Base-by-base conservation (phyloP, 2,329 filamentous ascomycete genomes). In the Alternaria atra region DNA sequence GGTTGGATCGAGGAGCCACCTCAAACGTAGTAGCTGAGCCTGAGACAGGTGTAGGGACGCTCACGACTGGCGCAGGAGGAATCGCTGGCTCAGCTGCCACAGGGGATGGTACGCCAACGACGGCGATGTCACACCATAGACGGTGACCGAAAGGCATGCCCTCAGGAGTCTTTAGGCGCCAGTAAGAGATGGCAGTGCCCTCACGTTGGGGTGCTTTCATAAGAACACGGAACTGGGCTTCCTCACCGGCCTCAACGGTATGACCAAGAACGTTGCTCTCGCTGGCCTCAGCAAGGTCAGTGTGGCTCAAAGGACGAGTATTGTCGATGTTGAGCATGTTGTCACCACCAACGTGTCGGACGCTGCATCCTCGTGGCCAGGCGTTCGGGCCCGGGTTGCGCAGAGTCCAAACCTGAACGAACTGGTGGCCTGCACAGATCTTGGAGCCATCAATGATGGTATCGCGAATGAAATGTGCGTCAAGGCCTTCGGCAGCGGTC, bases 281-380 rank as follows among this genome's bases (percentile, higher is more conserved):
- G 56, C 89, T 92, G 54, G 94, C 93, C 34, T 88, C 88, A 37
- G 89, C 86, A 59, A 97, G 89, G 69, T 94, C 89, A 39, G 86
- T 85, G 58, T 93, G 88, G 68, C 90, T 91, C n/a, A 91, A 89
- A 25, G 93, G 91, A 72, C 91, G 91, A 63, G 85, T 86, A 52
- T 91, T 89, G 77, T 97, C 92, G 55, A 97, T 86, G 68, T 94
- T 91, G 71, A 96, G 92, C 95, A 99, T 98, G 81, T 94, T 93
- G 79, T 98, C 94, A 52, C 95, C 95, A 59, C 94, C 93, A 60
- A 96, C 91, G 74, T 94, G 97, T 80, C 91, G 92, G 70, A 98
- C 91, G 58, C 90, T 91, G 84, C 93, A 97, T 63, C 94, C 95
- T 56, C 89, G 87, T 37, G 95, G 95, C 95, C 95, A 99, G 12